Evolutionary conservation across 805 yeast genomes (phyloP).

Genomic region (Huiozyma sinensis): DNA sequence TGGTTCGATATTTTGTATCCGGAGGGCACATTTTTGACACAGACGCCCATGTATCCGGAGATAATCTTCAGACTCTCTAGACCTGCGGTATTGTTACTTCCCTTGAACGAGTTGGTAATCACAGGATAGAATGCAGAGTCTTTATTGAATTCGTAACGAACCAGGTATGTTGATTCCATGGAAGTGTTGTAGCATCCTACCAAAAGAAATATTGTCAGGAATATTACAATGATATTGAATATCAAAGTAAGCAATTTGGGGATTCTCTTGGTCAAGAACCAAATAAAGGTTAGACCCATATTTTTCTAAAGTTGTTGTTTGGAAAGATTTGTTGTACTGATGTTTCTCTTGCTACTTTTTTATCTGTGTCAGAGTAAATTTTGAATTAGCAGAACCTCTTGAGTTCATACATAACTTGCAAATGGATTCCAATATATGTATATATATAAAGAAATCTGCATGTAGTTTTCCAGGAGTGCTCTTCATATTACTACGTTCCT

Average conservation of each 20-base stretch:
- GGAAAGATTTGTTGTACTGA: neutral
- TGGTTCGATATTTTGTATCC: slow-evolving; percentile 9
- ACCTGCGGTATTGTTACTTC: slow-evolving; percentile 23
- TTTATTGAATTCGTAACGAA: slow-evolving; percentile 38
- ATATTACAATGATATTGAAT: slow-evolving; percentile 37
- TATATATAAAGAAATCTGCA: no score
- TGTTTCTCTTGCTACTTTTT: no score
- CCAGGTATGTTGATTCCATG: slow-evolving; percentile 41
- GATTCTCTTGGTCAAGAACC: slow-evolving; percentile 21
- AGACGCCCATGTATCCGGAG: slow-evolving; percentile 48
- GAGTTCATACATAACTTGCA: no score
- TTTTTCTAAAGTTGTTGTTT: neutral
- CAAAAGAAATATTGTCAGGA: slow-evolving; percentile 44
- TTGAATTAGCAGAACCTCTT: no score
- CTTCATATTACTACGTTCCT: no score
- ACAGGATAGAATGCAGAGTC: slow-evolving; percentile 34
- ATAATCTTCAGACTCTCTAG: slow-evolving; percentile 35
- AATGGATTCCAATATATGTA: no score
- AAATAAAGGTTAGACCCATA: slow-evolving; percentile 3
- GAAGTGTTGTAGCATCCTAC: slow-evolving; percentile 41
- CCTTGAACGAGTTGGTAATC: slow-evolving; percentile 30
- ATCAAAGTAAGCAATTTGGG: slow-evolving; percentile 35
- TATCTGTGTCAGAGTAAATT: no score
- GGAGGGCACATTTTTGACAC: slow-evolving; percentile 32
- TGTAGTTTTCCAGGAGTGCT: no score